These are phyloP conservation scores for Fusarium zealandicum DNA, from an alignment of 2,329 filamentous ascomycete species.

Conservation along the genomic window DNA sequence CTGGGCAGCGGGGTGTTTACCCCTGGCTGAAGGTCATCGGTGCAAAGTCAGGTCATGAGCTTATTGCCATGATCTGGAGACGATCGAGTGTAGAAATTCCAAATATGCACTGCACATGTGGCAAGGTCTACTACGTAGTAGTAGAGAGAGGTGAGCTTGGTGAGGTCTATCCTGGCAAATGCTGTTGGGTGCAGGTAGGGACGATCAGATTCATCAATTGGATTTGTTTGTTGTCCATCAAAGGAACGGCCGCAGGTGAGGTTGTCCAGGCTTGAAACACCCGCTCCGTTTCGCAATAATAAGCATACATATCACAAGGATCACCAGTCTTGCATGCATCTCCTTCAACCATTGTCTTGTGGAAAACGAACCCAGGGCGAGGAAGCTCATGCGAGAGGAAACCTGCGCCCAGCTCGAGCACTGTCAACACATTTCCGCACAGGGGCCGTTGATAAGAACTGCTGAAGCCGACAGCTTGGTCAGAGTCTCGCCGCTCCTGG, in stretches of 20 bases:
- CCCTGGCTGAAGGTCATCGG: constrained; percentile 8
- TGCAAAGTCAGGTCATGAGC: neutral
- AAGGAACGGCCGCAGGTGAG: neutral
- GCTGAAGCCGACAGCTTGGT: neutral
- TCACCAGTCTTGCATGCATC: constrained; percentile 10
- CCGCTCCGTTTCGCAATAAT: constrained; percentile 25
- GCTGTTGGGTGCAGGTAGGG: neutral
- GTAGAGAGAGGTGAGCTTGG: too few relatives aligned
- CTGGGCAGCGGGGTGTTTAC: neutral
- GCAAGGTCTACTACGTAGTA: neutral
- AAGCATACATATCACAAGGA: constrained; percentile 14
- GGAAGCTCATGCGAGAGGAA: neutral
- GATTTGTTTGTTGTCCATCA: constrained; percentile 22
- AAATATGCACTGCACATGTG: neutral
- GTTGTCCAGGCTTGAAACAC: constrained; percentile 34
- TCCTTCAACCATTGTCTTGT: neutral
- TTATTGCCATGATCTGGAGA: neutral
- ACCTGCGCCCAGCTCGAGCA: too few relatives aligned
- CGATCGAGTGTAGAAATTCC: neutral
- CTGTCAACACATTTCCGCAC: neutral
- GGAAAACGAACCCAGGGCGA: neutral
- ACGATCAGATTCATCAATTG: neutral
- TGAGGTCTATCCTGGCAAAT: neutral
- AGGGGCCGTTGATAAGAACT: neutral
- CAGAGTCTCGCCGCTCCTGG: neutral